Base-by-base conservation (phyloP, 441 rosid species). In the Melastoma candidum region DNA sequence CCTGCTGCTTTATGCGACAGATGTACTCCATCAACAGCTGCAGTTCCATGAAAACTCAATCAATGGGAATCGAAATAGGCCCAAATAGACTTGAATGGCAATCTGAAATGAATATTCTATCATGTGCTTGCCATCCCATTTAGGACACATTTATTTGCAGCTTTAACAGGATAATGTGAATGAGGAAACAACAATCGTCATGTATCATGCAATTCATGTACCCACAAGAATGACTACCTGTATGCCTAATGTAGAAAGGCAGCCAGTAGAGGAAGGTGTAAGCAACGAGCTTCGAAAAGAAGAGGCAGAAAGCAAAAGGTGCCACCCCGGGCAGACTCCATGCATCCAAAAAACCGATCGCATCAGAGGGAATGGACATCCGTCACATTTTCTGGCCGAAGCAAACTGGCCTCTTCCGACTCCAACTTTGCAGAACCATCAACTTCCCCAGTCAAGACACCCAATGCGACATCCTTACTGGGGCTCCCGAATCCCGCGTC, bases 241-340 rank as follows among this genome's bases (percentile, higher is more conserved):
- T 83, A 73, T 90, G 88, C 72, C 96, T 74, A 48, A 87, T 65
- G 78, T 87, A 90, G 77, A 83, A 87, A 44, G 96, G 95, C 71
- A 90, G 66, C 96, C 95, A 90, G 57, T 90, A 90, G 11, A 90
- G 68, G 66, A 90, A 90, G 0, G 95, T 90, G 75, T 90, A 90
- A 12, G 95, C 98, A 17, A 90, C 96, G 14, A 83, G 86, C 81
- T 87, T 90, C 0, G 95, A 87, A 69, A 87, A 90, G 73, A 90
- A 83, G 59, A 85, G 83, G 68, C 93, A 85, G 75, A 80, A 87
- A 7, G 95, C 82, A 48, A 73, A 90, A 48, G 93, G 79, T 4
- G 79, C 78, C 63, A 90, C 96, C 10, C 87, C 90, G 0, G 98
- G 98, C 63, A 90, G 74, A 71, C 71, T 80, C 95, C 98, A 87